Percentiles rank a stretch among this genome's conserved stretches.
These are phyloP conservation scores for Tuber melanosporum DNA, from an alignment of 495 filamentous ascomycete genomes.

Conservation along the genomic window DNA sequence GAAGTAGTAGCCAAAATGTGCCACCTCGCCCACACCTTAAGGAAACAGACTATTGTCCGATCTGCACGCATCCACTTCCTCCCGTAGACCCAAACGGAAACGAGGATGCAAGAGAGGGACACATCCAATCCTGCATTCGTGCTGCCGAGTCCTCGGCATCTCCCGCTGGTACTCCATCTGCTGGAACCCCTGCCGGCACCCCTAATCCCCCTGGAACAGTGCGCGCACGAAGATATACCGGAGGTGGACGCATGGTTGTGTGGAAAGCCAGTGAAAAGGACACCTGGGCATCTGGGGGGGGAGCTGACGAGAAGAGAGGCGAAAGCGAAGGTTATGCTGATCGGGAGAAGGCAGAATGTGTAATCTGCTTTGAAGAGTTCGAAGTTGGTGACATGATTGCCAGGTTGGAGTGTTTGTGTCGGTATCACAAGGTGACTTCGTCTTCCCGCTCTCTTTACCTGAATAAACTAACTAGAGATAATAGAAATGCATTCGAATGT, in stretches of 20 bases:
- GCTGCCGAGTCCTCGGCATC: constrained; percentile 31
- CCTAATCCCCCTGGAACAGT: neutral
- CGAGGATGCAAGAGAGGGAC: constrained; percentile 61
- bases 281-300: constrained; percentile 29
- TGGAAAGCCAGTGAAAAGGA: constrained; percentile 90
- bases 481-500: constrained; percentile 45
- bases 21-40: constrained; percentile 46
- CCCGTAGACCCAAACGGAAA: constrained; percentile 56
- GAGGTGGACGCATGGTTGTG: constrained; percentile 51
- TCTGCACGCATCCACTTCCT: constrained; percentile 74
- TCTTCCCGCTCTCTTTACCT: constrained; percentile 19
- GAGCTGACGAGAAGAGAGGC: constrained; percentile 4
- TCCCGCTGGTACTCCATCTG: neutral
- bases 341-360: constrained; percentile 59
- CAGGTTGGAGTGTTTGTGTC: constrained; percentile 83
- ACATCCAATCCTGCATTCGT: constrained; percentile 71
- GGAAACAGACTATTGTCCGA: constrained; percentile 86
- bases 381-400: constrained; percentile 75
- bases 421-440: constrained; percentile 62
- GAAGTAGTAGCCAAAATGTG: constrained; percentile 16
- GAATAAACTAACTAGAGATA: constrained; percentile 12
- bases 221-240: constrained; percentile 30
- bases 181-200: neutral
- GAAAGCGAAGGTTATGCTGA: constrained; percentile 6
- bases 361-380: constrained; percentile 95